Base-by-base conservation (phyloP, 495 filamentous ascomycete species). In the Delitschia confertaspora region DNA sequence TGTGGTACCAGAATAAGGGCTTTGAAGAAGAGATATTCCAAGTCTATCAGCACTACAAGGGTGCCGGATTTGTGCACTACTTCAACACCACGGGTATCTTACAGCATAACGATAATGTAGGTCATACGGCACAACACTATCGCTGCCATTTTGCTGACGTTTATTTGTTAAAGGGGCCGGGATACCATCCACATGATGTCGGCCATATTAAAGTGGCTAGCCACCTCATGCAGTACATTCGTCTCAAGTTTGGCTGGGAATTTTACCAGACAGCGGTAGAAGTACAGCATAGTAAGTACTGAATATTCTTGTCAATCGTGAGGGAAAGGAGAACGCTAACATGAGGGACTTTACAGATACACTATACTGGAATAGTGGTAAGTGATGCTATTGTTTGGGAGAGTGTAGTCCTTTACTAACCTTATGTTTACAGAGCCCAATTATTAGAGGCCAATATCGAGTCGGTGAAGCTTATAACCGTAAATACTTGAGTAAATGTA, bases 131-230 rank as follows among this genome's bases (percentile, higher is more conserved):
- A 38, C 10, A 2, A 2, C 40, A 36, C 26, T 14, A 16, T 33
- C 35, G 10, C 16, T 13, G 14, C n/a, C 35, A 36, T 19, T 3
- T 25, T 16, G 6, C 40, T 36, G 3, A 40, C n/a, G 13, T 20
- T 3, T 10, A 32, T 22, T 30, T 23, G n/a, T n/a, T n/a, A n/a
- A n/a, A n/a, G n/a, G 73, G 65, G 3, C 80, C 78, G 9, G 64
- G 66, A 53, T 78, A 65, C 48, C 79, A 84, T 45, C 78, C 75
- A 0, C 82, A 78, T 0, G 78, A 83, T 49, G 71, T 81, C 8
- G 78, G 80, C 0, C 75, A 80, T 37, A 68, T 83, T 57, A 83
- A 83, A 49, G 27, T 83, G 2, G 76, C 79, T 2, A 80, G 76
- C 48, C 77, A 82, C 47, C 47, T 83, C 35, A 71, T 75, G 56